phyloP scores from a whole-genome alignment of 2,329 filamentous ascomycete genomes.

The Colletotrichum sp. region DNA sequence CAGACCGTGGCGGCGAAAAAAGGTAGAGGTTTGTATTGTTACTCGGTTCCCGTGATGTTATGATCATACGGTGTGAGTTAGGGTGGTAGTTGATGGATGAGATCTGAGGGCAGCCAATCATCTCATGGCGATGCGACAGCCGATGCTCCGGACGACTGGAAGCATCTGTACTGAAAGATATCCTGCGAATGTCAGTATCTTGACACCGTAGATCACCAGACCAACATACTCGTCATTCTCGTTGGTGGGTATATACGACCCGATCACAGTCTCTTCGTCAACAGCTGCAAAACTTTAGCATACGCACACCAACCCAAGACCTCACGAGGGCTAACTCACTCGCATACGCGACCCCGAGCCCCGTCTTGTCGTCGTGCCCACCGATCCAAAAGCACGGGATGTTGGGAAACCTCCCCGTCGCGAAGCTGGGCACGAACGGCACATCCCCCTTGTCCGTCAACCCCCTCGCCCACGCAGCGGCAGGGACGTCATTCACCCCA shows the following conservation, averaged over 20 bases:
- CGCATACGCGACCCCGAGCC: constrained; percentile 47
- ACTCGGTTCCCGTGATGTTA: constrained; percentile 43
- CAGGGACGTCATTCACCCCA: constrained; percentile 31
- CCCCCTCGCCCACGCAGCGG: constrained; percentile 43
- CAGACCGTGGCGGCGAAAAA: constrained; percentile 40
- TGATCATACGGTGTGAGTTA: constrained; percentile 44
- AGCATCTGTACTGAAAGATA: constrained; percentile 11
- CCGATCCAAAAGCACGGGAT: constrained; percentile 46
- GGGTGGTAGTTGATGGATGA: constrained; percentile 54
- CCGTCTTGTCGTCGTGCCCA: constrained; percentile 41
- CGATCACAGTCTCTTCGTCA: constrained; percentile 39
- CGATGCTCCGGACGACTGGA: constrained; percentile 15
- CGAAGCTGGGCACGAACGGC: constrained; percentile 35
- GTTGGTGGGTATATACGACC: constrained; percentile 49
- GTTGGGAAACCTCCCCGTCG: constrained; percentile 32
- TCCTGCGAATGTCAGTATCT: not conserved
- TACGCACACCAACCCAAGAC: not conserved
- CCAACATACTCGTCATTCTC: constrained; percentile 42
- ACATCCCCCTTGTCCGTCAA: constrained; percentile 45
- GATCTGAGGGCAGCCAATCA: constrained; percentile 43
- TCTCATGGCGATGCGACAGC: constrained; percentile 31
- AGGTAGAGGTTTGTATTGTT: constrained; percentile 37
- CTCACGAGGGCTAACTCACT: constrained; percentile 38
- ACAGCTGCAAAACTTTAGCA: constrained; percentile 32
- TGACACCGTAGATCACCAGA: too few relatives aligned